Percentiles rank a stretch among this genome's conserved stretches.
These are phyloP conservation scores for Aplosporella prunicola DNA, from an alignment of 2,329 filamentous ascomycete genomes.

Conservation along the genomic window DNA sequence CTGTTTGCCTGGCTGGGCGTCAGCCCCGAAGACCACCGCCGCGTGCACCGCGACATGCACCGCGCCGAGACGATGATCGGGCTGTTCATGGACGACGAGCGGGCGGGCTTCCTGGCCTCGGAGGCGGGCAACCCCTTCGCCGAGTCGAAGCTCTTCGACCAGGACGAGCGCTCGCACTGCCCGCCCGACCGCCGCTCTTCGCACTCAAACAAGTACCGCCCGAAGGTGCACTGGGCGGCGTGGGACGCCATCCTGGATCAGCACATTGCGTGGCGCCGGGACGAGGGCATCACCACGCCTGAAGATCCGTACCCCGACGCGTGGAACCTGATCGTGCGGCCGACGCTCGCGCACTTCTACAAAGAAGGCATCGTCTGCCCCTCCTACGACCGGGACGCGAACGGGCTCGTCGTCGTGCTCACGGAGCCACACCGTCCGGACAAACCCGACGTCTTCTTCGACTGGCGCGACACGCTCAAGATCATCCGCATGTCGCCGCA, in stretches of 20 bases:
- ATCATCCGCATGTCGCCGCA: conserved; percentile 17
- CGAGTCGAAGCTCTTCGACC: conserved; percentile 31
- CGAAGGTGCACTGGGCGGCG: conserved; percentile 30
- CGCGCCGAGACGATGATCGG: conserved; percentile 27
- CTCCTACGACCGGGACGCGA: conserved; percentile 19
- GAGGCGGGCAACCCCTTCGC: conserved; percentile 25
- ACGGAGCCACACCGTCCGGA: conserved; percentile 28
- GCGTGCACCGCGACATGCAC: conserved; percentile 19
- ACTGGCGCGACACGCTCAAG: conserved; percentile 24
- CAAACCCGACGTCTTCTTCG: conserved; percentile 35
- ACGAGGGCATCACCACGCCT: conserved; percentile 4
- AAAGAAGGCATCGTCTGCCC: conserved; percentile 35
- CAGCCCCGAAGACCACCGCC: conserved; percentile 24
- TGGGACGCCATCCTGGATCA: conserved; percentile 22
- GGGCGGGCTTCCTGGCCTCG: conserved; percentile 26
- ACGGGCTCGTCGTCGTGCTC: conserved; percentile 30
- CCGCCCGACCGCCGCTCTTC: conserved; percentile 30
- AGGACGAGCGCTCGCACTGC: conserved; percentile 27
- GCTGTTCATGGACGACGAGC: conserved; percentile 22
- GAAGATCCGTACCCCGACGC: conserved; percentile 26
- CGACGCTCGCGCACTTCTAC: conserved; percentile 38
- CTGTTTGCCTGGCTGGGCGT: conserved; percentile 18
- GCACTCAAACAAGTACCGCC: conserved; percentile 29
- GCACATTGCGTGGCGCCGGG: conserved; percentile 10
- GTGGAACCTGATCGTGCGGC: conserved; percentile 34